Base-by-base conservation (phyloP, 2,329 filamentous ascomycete genomes). In the Fusarium agapanthi region DNA sequence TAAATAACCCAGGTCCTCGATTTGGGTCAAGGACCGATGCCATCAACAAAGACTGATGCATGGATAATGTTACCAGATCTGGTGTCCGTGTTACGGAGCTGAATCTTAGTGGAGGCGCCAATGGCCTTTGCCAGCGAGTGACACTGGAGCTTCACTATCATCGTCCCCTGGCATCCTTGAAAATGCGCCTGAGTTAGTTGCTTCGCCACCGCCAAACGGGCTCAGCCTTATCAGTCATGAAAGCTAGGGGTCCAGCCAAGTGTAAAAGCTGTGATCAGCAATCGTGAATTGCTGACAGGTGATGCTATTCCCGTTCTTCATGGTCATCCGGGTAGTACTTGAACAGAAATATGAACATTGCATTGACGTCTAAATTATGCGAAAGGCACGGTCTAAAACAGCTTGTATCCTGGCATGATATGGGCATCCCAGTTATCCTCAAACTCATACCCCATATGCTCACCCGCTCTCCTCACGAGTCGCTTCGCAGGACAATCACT, bases 401-500 rank as follows among this genome's bases (percentile, higher is more conserved):
- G 16, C 16, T 20, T 45, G 0, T 35, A 58, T 41, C 61, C 38
- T 0, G 64, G 30, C 44, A 66, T 47, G 24, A 37, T 32, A 12
- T 53, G 43, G 3, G 24, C 38, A 16, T 66, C 53, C 61, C 53
- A 67, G 24, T 60, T 47, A 22, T 60, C 45, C 28, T 60, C 53
- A 34, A 51, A 60, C 24, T 66, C 12, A 22, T 66, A 60, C 4
- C 61, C 38, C 44, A 59, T 22, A 15, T 30, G 24, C 28, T 66
- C 18, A 22, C 44, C 61, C 3, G 44, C 43, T 30, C 38, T 41
- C 12, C 34, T 37, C 13, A 40, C 38, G 2, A 51, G 11, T 9
- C 24, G 34, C 32, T 32, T 24, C 2, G 4, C 11, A 1, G 16
- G 32, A 11, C 34, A 59, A 3, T 59, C 51, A 5, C 34, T 34